A percentile compares a stretch with the other conserved stretches of the same genome.
Evolutionary conservation across 176 grass and related monocot genomes (phyloP).

Genomic region (Ampelocalamus luodianensis): DNA sequence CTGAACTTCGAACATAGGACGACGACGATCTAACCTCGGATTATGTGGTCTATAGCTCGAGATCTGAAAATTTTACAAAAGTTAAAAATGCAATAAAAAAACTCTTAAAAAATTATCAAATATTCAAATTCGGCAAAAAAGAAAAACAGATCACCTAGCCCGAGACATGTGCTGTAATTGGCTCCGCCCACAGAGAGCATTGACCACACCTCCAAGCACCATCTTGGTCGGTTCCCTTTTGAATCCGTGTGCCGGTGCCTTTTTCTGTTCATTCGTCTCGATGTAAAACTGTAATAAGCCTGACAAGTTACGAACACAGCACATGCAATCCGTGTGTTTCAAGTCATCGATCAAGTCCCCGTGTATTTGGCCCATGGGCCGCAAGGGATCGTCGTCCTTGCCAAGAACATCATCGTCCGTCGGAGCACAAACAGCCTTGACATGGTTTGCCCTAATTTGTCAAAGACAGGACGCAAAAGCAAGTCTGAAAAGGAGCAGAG

Average conservation of each 20-base stretch:
- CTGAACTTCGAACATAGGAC: not conserved
- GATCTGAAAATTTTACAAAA: too few species aligned
- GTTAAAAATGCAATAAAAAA: too few species aligned
- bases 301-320: not conserved
- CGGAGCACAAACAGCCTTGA: not conserved
- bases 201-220: constrained; percentile 18
- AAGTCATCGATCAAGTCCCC: not conserved
- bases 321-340: not conserved
- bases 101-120: too few species aligned
- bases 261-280: not conserved
- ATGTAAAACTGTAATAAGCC: not conserved
- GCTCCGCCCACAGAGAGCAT: too few species aligned
- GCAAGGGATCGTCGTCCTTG: not conserved
- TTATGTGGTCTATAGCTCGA: too few species aligned
- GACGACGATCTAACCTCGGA: too few species aligned
- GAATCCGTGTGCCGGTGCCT: constrained; percentile 35
- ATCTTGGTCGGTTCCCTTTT: constrained; percentile 56
- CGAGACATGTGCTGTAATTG: too few species aligned
- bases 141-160: too few species aligned
- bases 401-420: not conserved
- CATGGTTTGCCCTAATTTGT: not conserved
- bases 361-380: not conserved
- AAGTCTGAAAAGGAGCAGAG: not conserved
- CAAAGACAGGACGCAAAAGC: not conserved
- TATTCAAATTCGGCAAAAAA: too few species aligned